A percentile compares a stretch with the other conserved stretches of the same genome.
These are phyloP conservation scores for Penicillium frequentans DNA, from an alignment of 2,329 filamentous ascomycete genomes.

Conservation along the genomic window DNA sequence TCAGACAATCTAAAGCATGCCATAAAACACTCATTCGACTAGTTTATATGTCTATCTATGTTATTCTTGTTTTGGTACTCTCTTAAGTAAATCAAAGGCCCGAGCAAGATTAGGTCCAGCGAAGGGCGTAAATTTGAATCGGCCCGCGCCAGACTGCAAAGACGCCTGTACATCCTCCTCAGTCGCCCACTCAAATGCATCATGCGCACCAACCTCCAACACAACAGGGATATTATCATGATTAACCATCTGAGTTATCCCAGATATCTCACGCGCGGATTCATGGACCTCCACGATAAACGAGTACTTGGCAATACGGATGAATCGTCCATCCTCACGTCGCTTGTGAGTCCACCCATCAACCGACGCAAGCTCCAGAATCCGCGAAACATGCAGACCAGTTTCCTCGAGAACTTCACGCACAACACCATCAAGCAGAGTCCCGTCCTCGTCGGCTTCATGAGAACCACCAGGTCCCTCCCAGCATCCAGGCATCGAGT, in stretches of 20 bases:
- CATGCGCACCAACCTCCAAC: slow-evolving; percentile 38
- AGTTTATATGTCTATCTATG: neutral
- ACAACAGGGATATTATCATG: slow-evolving; percentile 22
- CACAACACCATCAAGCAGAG: slow-evolving; percentile 50
- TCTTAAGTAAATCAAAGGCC: slow-evolving; percentile 18
- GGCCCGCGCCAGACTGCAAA: slow-evolving; percentile 6
- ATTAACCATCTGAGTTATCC: slow-evolving; percentile 2
- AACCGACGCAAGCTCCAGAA: slow-evolving; percentile 44
- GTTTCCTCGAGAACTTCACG: slow-evolving; percentile 56
- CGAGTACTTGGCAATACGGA: slow-evolving; percentile 33
- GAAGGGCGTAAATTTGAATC: slow-evolving; percentile 16
- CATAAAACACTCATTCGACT: neutral
- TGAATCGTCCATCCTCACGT: slow-evolving; percentile 14
- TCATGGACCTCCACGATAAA: slow-evolving; percentile 41
- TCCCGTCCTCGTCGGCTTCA: slow-evolving; percentile 47
- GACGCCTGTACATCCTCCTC: slow-evolving; percentile 34
- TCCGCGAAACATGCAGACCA: slow-evolving; percentile 45
- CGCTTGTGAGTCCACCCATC: slow-evolving; percentile 32
- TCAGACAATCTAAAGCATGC: neutral
- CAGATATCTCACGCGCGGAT: slow-evolving; percentile 5
- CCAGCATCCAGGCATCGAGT: slow-evolving; percentile 45
- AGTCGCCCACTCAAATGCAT: slow-evolving; percentile 37
- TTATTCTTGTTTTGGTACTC: neutral
- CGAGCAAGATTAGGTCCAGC: slow-evolving; percentile 22
- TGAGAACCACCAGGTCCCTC: slow-evolving; percentile 54